Evolutionary conservation across 331 rosid genomes (phyloP), one percentile per base, ranked within the genome.

Genomic region (Telfairia occidentalis): DNA sequence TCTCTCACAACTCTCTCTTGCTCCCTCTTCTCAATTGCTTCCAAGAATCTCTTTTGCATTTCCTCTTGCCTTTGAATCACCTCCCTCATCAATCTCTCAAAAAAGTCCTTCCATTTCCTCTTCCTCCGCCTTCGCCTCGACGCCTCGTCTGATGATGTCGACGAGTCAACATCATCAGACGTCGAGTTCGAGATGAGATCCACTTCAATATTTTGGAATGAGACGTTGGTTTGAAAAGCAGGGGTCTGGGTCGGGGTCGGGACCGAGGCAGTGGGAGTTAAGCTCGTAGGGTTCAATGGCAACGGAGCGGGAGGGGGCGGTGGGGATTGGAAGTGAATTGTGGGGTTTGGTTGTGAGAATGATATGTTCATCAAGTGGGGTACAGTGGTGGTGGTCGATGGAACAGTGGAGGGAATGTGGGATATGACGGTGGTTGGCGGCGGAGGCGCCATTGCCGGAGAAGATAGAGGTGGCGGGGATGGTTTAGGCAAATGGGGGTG

Each of bases 41-140:
- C 96, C 48, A 92, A 65, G 83, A 95, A 92, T 64, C 48, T 86
- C 83, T 81, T 80, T 21, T 95, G 99, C 88, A 92, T 85, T 38
- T 85, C 90, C 83, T 90, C 99, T 75, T 95, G 99, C 82, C 87
- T 92, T 8, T 83, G 78, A n/a, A 95, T 48, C 35, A 95, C 97
- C 32, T 87, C 86, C 77, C 83, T 86, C 1, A 90, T 86, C 12
- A 95, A 46, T 74, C 80, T 82, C 57, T 81, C 69, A 76, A 95
- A 92, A 75, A 90, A 95, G 69, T 85, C 90, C 82, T 83, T 92
- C 97, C 95, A 87, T 75, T 87, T 95, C 48, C 91, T 85, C 80
- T 90, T 90, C 78, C 82, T 77, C 77, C 82, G 75, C 28, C 81
- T 76, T 38, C 86, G 57, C 19, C 78, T 86, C 32, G 85, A 73